Percentiles rank a stretch among this genome's conserved stretches.
phyloP scores from a whole-genome alignment of 495 filamentous ascomycete species.

The Chaetomium cochliodes region DNA sequence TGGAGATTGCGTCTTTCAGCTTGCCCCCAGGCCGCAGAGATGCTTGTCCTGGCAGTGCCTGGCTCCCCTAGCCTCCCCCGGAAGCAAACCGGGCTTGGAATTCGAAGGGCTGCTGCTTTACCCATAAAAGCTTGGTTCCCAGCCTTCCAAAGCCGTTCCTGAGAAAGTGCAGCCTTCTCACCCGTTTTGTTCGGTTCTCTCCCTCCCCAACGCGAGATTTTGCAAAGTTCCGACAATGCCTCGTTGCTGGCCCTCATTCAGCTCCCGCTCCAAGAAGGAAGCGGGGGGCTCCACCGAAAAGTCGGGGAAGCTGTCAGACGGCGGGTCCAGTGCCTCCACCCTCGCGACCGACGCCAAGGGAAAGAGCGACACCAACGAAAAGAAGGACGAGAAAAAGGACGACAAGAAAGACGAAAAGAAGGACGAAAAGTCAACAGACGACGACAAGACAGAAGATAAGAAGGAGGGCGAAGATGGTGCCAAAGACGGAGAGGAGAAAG shows the following conservation, averaged over 20 bases:
- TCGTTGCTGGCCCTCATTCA: constrained; percentile 26
- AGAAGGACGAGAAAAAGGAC: constrained; percentile 13
- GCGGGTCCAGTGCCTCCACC: constrained; percentile 21
- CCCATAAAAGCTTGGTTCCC: constrained; percentile 6
- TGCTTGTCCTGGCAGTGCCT: not conserved
- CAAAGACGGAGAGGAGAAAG: constrained; percentile 19
- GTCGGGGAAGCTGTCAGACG: constrained; percentile 20
- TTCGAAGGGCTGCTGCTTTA: not conserved
- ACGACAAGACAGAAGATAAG: constrained; percentile 13
- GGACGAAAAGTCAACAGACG: constrained; percentile 9
- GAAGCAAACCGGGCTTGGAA: constrained; percentile 1
- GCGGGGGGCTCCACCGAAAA: constrained; percentile 13
- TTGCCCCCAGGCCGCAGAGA: constrained; percentile 11
- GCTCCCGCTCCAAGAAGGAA: constrained; percentile 23
- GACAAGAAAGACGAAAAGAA: constrained; percentile 10
- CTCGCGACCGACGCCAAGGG: not conserved
- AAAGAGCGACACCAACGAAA: constrained; percentile 13
- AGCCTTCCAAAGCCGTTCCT: not conserved
- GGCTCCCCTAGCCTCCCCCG: not conserved
- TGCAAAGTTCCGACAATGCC: constrained; percentile 18
- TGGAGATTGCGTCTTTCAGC: constrained; percentile 21
- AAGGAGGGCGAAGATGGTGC: constrained; percentile 13
- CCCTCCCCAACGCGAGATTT: not conserved
- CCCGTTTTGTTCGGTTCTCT: not conserved
- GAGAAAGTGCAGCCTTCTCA: constrained; percentile 5